phyloP scores from a whole-genome alignment of 345 rosid genomes.

The Eucalyptus urophylla region DNA sequence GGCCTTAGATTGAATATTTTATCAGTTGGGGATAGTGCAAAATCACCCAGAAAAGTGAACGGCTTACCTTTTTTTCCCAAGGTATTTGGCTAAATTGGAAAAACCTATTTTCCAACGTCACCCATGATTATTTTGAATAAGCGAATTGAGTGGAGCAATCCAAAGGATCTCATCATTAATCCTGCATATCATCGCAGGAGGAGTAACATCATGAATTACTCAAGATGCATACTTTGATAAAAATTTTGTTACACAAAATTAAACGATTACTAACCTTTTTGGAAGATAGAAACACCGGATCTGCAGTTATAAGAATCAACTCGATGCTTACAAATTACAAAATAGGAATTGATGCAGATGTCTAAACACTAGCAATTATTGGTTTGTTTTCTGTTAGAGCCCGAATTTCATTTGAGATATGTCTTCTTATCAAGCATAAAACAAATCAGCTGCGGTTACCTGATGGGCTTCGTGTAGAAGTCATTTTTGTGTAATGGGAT shows the following conservation, averaged over 20 bases:
- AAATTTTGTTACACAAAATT: too few species aligned
- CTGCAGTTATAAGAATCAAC: background rate
- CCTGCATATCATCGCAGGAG: background rate
- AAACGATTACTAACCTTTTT: background rate
- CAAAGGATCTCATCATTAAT: background rate
- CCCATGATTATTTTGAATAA: background rate
- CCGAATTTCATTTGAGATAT: too few species aligned
- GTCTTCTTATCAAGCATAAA: too few species aligned
- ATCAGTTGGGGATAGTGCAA: background rate
- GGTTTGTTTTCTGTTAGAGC: too few species aligned
- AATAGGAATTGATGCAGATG: too few species aligned
- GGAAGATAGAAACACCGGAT: background rate
- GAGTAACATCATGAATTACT: background rate
- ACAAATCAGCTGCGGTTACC: too few species aligned
- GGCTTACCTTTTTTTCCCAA: background rate
- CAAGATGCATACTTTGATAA: background rate
- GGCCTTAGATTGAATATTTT: too few species aligned
- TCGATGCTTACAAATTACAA: background rate
- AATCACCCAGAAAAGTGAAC: too few species aligned
- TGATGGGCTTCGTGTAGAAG: too few species aligned
- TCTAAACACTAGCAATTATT: background rate
- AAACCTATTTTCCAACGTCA: too few species aligned
- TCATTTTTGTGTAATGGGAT: too few species aligned
- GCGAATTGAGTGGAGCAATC: background rate
- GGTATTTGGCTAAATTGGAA: background rate